Percentiles rank a stretch among this genome's conserved stretches.
These are phyloP conservation scores for Dipteronia dyeriana DNA, from an alignment of 345 rosid genomes.

Conservation along the genomic window DNA sequence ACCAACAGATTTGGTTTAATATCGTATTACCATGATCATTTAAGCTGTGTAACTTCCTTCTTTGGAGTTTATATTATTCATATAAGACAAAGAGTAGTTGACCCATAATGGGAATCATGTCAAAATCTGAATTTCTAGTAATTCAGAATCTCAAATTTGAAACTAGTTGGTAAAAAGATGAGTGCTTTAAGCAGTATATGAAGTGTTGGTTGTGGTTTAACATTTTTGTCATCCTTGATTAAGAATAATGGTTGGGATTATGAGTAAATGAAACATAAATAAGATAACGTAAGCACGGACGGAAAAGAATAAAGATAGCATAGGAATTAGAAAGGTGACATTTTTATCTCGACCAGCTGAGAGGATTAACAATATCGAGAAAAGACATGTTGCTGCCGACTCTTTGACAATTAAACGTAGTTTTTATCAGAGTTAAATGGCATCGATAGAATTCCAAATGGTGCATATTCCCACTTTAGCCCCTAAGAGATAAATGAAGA, in stretches of 20 bases:
- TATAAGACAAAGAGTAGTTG: too few species aligned
- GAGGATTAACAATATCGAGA: not conserved
- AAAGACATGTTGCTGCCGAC: not conserved
- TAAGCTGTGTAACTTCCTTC: not conserved
- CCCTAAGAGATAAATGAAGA: not conserved
- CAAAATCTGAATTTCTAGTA: not conserved
- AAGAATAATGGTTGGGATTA: not conserved
- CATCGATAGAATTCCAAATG: not conserved
- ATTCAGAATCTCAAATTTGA: not conserved
- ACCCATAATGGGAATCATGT: not conserved
- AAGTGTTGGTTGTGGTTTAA: not conserved
- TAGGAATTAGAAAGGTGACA: not conserved
- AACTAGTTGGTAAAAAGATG: too few species aligned
- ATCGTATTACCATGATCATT: too few species aligned
- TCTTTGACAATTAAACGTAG: not conserved
- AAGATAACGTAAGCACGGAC: too few species aligned
- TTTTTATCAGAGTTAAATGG: not conserved
- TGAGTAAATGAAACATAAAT: too few species aligned
- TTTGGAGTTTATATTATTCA: too few species aligned
- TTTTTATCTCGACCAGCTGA: too few species aligned
- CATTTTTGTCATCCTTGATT: not conserved
- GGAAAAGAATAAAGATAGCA: not conserved
- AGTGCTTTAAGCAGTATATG: too few species aligned
- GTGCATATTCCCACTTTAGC: not conserved
- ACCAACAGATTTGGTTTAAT: too few species aligned